phyloP scores from a whole-genome alignment of 805 yeast genomes.

The Ogataea angusta region DNA sequence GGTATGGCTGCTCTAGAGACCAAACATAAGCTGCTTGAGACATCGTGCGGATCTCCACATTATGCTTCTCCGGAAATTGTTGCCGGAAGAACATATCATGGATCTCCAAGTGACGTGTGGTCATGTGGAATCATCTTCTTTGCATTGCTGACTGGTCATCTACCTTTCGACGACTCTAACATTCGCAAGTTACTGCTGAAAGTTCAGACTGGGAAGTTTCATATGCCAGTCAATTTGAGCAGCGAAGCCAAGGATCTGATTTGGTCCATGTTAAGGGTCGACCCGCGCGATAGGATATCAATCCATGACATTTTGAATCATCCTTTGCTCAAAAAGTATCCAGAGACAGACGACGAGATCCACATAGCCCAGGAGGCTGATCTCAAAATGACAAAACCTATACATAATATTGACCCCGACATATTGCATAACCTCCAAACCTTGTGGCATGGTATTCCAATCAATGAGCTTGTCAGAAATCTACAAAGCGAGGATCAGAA shows the following conservation, averaged over 20 bases:
- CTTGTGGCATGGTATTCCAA: slow-evolving; percentile 53
- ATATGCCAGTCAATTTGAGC: slow-evolving; percentile 64
- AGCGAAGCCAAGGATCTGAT: slow-evolving; percentile 67
- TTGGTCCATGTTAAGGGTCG: slow-evolving; percentile 59
- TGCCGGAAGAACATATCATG: slow-evolving; percentile 73
- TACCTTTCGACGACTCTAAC: slow-evolving; percentile 82
- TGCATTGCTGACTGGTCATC: slow-evolving; percentile 74
- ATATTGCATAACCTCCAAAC: slow-evolving; percentile 53
- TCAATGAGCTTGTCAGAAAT: slow-evolving; percentile 31
- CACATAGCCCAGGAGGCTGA: slow-evolving; percentile 15
- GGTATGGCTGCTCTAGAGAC: slow-evolving; percentile 88
- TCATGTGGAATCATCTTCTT: slow-evolving; percentile 82
- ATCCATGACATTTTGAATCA: slow-evolving; percentile 64
- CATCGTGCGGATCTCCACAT: slow-evolving; percentile 86
- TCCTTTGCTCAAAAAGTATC: slow-evolving; percentile 51
- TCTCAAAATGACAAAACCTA: slow-evolving; percentile 26
- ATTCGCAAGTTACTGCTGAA: slow-evolving; percentile 66
- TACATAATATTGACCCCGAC: slow-evolving; percentile 41
- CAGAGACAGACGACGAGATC: slow-evolving; percentile 35
- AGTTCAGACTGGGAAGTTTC: slow-evolving; percentile 73
- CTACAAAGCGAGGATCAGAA: slow-evolving; percentile 25
- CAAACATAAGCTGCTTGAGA: slow-evolving; percentile 65
- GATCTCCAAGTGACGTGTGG: slow-evolving; percentile 86
- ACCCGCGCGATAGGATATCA: slow-evolving; percentile 68
- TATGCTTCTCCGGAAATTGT: slow-evolving; percentile 89